These are phyloP conservation scores for Neofusicoccum sp. DNA, from an alignment of 2,329 filamentous ascomycete genomes.

Conservation along the genomic window DNA sequence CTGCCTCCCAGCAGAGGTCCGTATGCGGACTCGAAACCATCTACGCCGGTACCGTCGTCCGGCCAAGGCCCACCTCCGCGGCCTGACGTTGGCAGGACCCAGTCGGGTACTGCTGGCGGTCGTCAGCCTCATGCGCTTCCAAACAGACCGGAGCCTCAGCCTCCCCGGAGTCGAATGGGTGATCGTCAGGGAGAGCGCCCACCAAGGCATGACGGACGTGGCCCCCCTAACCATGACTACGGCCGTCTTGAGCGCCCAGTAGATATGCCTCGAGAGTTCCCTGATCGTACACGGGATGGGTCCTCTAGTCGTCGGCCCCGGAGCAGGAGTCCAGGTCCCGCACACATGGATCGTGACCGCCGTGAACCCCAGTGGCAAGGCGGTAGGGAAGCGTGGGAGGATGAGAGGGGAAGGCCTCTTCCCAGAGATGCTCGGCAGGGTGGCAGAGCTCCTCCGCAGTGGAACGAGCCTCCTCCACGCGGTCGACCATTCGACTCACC, in stretches of 20 bases:
- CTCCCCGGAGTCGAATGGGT: conserved; percentile 40
- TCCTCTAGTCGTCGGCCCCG: conserved; percentile 41
- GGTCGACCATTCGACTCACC: conserved; percentile 9
- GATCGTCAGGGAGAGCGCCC: conserved; percentile 35
- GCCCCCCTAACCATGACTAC: conserved; percentile 37
- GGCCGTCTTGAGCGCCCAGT: conserved; percentile 45
- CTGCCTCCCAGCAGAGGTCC: not conserved
- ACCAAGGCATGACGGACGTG: conserved; percentile 34
- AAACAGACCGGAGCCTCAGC: conserved; percentile 58
- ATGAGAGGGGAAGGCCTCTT: conserved; percentile 34
- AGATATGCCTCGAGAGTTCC: conserved; percentile 33
- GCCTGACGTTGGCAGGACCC: conserved; percentile 12
- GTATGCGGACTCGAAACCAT: conserved; percentile 20
- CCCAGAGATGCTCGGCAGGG: conserved; percentile 31
- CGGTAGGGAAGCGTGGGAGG: conserved; percentile 32
- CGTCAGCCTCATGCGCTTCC: conserved; percentile 48
- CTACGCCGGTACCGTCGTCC: conserved; percentile 25
- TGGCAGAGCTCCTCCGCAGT: conserved; percentile 13
- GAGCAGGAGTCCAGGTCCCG: conserved; percentile 38
- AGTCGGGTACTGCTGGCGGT: not conserved
- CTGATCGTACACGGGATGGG: conserved; percentile 35
- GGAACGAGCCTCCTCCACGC: conserved; percentile 7
- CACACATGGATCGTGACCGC: conserved; percentile 27
- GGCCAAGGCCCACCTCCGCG: conserved; percentile 21
- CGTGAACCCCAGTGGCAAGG: conserved; percentile 31